Evolutionary conservation across 148 eudicot genomes (phyloP).

Genomic region (Chenopodium album): DNA sequence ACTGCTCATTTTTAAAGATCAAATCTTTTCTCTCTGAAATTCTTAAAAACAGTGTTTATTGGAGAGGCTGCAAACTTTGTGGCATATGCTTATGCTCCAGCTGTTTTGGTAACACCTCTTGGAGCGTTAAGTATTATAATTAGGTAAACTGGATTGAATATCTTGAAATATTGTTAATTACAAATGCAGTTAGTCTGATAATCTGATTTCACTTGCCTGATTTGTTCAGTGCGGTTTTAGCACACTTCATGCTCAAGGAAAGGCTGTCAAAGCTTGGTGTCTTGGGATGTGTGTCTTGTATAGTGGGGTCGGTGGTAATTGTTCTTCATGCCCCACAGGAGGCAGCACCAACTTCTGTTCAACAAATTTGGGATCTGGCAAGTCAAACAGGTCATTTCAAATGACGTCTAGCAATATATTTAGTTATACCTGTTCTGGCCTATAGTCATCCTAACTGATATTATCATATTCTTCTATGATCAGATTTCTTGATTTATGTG

Average conservation of each 20-base stretch:
- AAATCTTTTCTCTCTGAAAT: slow-evolving; percentile 10
- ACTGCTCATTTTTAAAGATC: not conserved
- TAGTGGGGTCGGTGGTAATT: slow-evolving; percentile 81
- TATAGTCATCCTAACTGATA: slow-evolving; percentile 15
- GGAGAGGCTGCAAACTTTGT: slow-evolving; percentile 93
- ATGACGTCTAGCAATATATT: not conserved
- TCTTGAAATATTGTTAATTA: not conserved
- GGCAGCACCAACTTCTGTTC: slow-evolving; percentile 63
- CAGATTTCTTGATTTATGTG: slow-evolving; percentile 82
- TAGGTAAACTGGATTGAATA: slow-evolving; percentile 49
- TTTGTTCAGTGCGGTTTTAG: slow-evolving; percentile 80
- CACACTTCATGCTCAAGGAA: slow-evolving; percentile 80
- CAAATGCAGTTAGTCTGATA: not conserved
- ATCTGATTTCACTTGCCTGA: slow-evolving; percentile 27
- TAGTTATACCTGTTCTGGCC: no score
- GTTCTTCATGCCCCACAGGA: slow-evolving; percentile 96
- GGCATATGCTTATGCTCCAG: slow-evolving; percentile 94
- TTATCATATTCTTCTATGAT: slow-evolving; percentile 20
- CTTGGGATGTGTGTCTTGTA: slow-evolving; percentile 80
- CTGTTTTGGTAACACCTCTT: slow-evolving; percentile 95
- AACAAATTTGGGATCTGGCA: slow-evolving; percentile 79
- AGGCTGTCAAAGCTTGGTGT: slow-evolving; percentile 56
- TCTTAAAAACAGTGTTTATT: slow-evolving; percentile 63
- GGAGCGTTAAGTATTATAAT: slow-evolving; percentile 94
- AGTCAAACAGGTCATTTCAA: slow-evolving; percentile 67